Percentiles rank a stretch among this genome's conserved stretches.
These are phyloP conservation scores for Coprinopsis strossmayeri DNA, from an alignment of 768 basidiomycete species.

Conservation along the genomic window DNA sequence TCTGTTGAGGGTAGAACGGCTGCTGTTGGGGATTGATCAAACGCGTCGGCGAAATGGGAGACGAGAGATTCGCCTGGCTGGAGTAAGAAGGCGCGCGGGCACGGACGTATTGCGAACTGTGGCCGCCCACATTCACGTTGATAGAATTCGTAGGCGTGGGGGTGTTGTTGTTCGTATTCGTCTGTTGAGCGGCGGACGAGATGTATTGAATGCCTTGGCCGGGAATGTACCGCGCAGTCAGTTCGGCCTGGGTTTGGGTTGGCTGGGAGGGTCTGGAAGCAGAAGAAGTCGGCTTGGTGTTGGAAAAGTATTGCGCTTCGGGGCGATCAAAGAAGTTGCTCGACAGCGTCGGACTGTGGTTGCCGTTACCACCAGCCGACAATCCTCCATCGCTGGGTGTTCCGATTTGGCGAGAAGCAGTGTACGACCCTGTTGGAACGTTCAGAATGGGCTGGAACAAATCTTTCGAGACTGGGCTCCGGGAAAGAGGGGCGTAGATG, in stretches of 20 bases:
- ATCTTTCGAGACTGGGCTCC: constrained; percentile 53
- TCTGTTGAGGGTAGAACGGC: constrained; percentile 35
- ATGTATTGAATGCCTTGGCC: constrained; percentile 60
- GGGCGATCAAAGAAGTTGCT: constrained; percentile 1
- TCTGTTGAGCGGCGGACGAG: constrained; percentile 17
- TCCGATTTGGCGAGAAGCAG: constrained; percentile 44
- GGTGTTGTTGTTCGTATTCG: constrained; percentile 15
- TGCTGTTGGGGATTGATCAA: constrained; percentile 40
- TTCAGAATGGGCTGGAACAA: constrained; percentile 42
- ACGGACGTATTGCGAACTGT: constrained; percentile 30
- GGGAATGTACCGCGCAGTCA: constrained; percentile 57
- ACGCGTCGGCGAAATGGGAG: constrained; percentile 53
- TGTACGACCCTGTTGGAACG: constrained; percentile 41
- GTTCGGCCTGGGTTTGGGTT: constrained; percentile 25
- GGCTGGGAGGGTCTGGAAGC: constrained; percentile 6
- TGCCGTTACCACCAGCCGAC: constrained; percentile 40
- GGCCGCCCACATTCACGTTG: constrained; percentile 16
- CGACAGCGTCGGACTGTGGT: not conserved
- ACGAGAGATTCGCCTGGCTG: constrained; percentile 30
- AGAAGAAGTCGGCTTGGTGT: not conserved
- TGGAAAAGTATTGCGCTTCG: not conserved
- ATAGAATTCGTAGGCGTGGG: constrained; percentile 3
- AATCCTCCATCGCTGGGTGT: constrained; percentile 61
- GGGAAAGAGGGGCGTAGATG: constrained; percentile 63
- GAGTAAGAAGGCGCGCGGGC: constrained; percentile 35